These are phyloP conservation scores for Escovopsis weberi DNA, from an alignment of 2,329 filamentous ascomycete species.

Conservation along the genomic window DNA sequence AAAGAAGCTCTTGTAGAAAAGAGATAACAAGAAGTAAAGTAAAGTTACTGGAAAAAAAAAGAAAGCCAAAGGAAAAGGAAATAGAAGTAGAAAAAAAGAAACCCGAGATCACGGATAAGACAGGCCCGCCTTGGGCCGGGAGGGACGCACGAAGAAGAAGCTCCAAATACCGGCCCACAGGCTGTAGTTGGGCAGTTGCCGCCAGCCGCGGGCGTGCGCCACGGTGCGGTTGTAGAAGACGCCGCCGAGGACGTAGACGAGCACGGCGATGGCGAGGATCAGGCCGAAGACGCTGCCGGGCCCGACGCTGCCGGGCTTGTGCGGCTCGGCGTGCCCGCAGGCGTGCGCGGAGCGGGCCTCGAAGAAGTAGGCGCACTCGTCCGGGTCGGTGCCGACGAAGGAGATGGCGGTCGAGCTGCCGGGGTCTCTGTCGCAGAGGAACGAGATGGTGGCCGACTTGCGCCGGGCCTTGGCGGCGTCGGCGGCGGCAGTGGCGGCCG, in stretches of 20 bases:
- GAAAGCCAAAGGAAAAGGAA: too few species aligned
- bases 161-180: conserved; percentile 80
- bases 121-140: conserved; percentile 16
- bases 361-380: conserved; percentile 93
- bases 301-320: conserved; percentile 57
- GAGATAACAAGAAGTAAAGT: too few species aligned
- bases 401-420: conserved; percentile 55
- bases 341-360: conserved; percentile 77
- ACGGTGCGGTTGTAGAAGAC: conserved; percentile 94
- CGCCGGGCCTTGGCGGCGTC: conserved; percentile 22
- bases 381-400: conserved; percentile 70
- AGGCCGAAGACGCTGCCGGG: conserved; percentile 73
- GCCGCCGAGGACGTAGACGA: conserved; percentile 83
- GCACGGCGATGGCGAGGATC: conserved; percentile 60
- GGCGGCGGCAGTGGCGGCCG: conserved; percentile 18
- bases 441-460: conserved; percentile 80
- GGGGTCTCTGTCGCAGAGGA: conserved; percentile 80
- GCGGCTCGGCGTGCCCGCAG: conserved; percentile 53
- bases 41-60: too few species aligned
- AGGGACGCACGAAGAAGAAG: conserved; percentile 53
- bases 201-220: conserved; percentile 86
- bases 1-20: too few species aligned
- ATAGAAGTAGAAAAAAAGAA: too few species aligned
- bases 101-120: conserved; percentile 13
- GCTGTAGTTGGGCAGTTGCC: conserved; percentile 85